Evolutionary conservation across 345 rosid species (phyloP), one percentile per base, ranked within the genome.

Genomic region (Cardamine occulta): DNA sequence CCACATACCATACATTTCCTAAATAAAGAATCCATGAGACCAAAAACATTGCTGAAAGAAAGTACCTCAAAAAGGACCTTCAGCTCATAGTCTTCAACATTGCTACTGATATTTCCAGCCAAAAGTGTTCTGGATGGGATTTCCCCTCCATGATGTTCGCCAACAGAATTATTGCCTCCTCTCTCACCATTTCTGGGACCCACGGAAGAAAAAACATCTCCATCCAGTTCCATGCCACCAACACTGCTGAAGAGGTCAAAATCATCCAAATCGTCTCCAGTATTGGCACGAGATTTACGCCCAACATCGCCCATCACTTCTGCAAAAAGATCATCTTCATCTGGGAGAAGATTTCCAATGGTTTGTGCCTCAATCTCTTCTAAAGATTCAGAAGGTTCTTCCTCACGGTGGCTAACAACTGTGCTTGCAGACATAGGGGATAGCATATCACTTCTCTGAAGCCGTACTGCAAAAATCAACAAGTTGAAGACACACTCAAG

Each of bases 221-320:
- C 93, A 74, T 85, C 98, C 70, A 94, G 80, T 71, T 94, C 99
- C 97, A 94, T 62, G 75, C 98, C 98, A 17, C 98, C 98, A 58
- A 89, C 88, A 78, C 93, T 89, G 78, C 95, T 86, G 68, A 94
- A 94, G 60, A 94, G 78, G 74, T 94, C 99, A 75, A 88, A 82
- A 63, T 90, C 98, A 74, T 94, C 99, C 32, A 82, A 59, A 68
- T 88, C 97, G 79, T 87, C 88, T 74, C 83, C 96, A 54, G 66
- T 48, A 75, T 65, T 73, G 75, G 81, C 77, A 59, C 81, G 83
- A 79, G 79, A 53, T 64, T 71, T 76, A 63, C 73, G 78, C 55
- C 84, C 89, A 68, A 83, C 73, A 35, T 82, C 89, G 82, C 88
- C 90, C 74, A 78, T 88, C 83, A 94, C 86, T 65, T 91, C 99